A percentile compares a stretch with the other conserved stretches of the same genome.
Conservation (phyloP, 306 rosid species). For the Acacia crassicarpa region DNA sequence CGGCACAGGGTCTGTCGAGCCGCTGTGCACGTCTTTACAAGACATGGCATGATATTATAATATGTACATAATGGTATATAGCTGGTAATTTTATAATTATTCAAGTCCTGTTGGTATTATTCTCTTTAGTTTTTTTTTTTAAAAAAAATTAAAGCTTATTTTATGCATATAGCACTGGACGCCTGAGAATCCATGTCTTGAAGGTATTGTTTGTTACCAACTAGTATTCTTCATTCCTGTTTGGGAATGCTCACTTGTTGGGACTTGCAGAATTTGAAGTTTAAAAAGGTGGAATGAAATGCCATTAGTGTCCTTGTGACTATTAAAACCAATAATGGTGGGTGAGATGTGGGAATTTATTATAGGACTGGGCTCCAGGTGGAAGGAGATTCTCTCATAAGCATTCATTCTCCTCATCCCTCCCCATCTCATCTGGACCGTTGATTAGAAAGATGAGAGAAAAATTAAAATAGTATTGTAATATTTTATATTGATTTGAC, state of each 20-base stretch:
- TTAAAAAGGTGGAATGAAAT: not conserved
- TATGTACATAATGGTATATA: constrained; percentile 56
- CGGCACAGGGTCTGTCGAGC: constrained; percentile 70
- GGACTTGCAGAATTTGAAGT: not conserved
- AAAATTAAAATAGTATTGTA: too few species aligned
- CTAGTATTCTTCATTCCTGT: constrained; percentile 18
- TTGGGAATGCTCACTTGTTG: constrained; percentile 11
- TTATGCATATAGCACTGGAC: constrained; percentile 13
- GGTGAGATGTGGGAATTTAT: constrained; percentile 7
- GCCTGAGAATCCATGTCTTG: constrained; percentile 29
- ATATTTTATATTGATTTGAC: too few species aligned
- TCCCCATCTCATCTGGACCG: too few species aligned
- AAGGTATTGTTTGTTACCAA: not conserved
- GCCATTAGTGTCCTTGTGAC: constrained; percentile 1
- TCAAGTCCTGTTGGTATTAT: constrained; percentile 10
- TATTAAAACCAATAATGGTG: not conserved
- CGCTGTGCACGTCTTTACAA: constrained; percentile 47
- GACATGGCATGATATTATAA: constrained; percentile 42
- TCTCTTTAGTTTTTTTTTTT: not conserved
- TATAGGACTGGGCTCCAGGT: not conserved
- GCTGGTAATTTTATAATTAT: constrained; percentile 37
- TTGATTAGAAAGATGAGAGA: too few species aligned
- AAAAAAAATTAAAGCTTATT: not conserved
- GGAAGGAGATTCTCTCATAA: too few species aligned
- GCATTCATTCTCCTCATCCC: too few species aligned